Conservation (phyloP, 1,139 yeast genomes). For the Blastobotrys indianensis region DNA sequence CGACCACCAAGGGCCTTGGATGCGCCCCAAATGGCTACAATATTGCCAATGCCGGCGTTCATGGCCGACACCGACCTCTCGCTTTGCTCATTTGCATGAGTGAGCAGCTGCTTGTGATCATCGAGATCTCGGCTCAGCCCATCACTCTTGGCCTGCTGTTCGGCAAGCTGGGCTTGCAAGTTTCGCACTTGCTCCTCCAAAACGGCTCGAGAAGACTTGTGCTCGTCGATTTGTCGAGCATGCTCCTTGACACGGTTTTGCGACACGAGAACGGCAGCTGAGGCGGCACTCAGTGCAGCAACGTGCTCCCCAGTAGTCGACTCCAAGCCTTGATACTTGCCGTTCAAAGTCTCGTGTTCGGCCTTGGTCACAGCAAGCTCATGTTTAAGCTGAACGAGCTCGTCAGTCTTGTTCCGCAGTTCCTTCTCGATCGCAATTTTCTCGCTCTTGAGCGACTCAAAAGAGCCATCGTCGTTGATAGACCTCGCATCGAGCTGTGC, state of each 20-base stretch:
- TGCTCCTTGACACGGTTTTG: constrained; percentile 23
- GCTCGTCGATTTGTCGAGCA: constrained; percentile 20
- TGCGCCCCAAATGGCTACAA: constrained; percentile 31
- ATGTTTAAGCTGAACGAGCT: constrained; percentile 22
- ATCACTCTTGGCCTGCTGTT: constrained; percentile 16
- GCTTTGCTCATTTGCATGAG: constrained; percentile 22
- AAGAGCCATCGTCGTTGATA: constrained; percentile 1
- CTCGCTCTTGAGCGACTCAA: constrained; percentile 14
- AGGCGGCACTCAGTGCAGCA: constrained; percentile 27
- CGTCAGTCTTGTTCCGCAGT: constrained; percentile 25
- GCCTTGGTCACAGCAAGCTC: constrained; percentile 20
- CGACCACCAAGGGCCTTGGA: constrained; percentile 20
- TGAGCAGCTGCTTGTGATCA: constrained; percentile 18
- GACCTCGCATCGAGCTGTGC: constrained; percentile 4
- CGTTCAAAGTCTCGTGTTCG: constrained; percentile 18
- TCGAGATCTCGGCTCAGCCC: constrained; percentile 18
- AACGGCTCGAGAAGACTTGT: constrained; percentile 18
- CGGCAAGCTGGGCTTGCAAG: constrained; percentile 21
- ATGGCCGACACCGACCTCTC: constrained; percentile 24
- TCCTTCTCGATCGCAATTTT: constrained; percentile 24
- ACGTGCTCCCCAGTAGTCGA: constrained; percentile 27
- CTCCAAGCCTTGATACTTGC: constrained; percentile 21
- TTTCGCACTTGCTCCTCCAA: constrained; percentile 19
- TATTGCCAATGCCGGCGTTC: constrained; percentile 24
- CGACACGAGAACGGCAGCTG: constrained; percentile 28